These are phyloP conservation scores for Magnusiomyces sp. DNA, from an alignment of 1,139 yeast species.

Conservation along the genomic window DNA sequence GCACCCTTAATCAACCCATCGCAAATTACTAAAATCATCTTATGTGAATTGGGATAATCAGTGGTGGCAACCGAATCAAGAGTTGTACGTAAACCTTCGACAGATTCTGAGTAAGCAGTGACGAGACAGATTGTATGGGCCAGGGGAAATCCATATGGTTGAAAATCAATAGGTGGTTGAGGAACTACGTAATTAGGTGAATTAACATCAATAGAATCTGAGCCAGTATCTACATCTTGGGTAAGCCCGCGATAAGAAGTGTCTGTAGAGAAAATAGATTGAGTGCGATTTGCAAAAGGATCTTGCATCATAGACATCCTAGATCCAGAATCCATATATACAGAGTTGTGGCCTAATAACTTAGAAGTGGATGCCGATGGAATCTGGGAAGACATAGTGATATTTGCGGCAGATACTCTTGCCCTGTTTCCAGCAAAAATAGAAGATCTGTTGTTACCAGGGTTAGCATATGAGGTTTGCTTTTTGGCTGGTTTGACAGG, in stretches of 20 bases:
- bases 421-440: conserved; percentile 17
- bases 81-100: conserved; percentile 74
- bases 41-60: conserved; percentile 91
- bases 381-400: conserved; percentile 33
- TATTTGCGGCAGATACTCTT: conserved; percentile 16
- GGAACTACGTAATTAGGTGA: conserved; percentile 69
- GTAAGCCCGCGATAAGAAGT: conserved; percentile 25
- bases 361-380: conserved; percentile 31
- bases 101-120: conserved; percentile 93
- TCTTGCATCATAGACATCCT: conserved; percentile 24
- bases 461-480: conserved; percentile 6
- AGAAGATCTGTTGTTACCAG: conserved; percentile 25
- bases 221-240: conserved; percentile 14
- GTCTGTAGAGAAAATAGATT: conserved; percentile 20
- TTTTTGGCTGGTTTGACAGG: conserved; percentile 36
- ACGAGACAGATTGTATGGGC: conserved; percentile 79
- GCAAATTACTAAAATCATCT: conserved; percentile 72
- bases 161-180: conserved; percentile 84
- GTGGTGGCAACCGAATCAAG: conserved; percentile 88
- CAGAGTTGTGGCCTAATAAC: conserved; percentile 29
- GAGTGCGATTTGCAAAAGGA: conserved; percentile 11
- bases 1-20: conserved; percentile 94
- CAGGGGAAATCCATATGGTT: conserved; percentile 81
- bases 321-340: conserved; percentile 24
- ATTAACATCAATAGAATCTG: conserved; percentile 16